Percentiles rank a stretch among this genome's conserved stretches.
Conservation (phyloP, 352 stramenopile species). For the Aphanomyces cochlioides region DNA sequence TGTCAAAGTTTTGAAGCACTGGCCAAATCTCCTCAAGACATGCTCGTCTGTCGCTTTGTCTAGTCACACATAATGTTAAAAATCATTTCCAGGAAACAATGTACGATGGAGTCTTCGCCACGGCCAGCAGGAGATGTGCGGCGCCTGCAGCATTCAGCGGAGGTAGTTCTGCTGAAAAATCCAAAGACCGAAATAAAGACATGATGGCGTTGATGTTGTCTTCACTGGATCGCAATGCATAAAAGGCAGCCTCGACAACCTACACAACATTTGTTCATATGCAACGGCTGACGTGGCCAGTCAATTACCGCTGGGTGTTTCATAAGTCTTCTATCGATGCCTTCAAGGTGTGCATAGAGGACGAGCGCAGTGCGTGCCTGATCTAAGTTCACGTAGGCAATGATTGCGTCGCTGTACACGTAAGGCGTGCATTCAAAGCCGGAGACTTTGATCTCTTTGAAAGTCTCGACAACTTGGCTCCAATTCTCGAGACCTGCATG, state of each 20-base stretch:
- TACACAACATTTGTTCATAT: background rate
- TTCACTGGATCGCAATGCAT: background rate
- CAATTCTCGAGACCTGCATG: background rate
- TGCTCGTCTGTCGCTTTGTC: too few relatives aligned
- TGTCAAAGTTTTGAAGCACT: background rate
- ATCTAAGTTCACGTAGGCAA: constrained; percentile 6
- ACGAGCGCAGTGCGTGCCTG: background rate
- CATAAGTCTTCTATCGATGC: background rate
- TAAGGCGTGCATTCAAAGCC: constrained; percentile 19
- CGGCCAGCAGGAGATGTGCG: background rate
- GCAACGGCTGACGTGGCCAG: background rate
- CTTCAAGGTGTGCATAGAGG: constrained; percentile 10
- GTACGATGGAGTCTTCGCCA: background rate
- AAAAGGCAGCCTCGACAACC: constrained; percentile 1
- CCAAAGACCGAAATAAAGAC: background rate
- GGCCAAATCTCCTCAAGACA: constrained; percentile 8
- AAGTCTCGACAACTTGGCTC: constrained; percentile 10
- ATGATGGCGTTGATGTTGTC: background rate
- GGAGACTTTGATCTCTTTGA: constrained; percentile 12
- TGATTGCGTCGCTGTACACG: constrained; percentile 15
- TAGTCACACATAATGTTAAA: too few relatives aligned
- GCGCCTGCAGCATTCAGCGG: background rate
- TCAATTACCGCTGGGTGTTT: constrained; percentile 15
- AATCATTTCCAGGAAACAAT: too few relatives aligned
- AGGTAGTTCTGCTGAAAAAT: background rate